These are phyloP conservation scores for Trichosanthes truncata DNA, from an alignment of 306 rosid genomes.

Conservation along the genomic window DNA sequence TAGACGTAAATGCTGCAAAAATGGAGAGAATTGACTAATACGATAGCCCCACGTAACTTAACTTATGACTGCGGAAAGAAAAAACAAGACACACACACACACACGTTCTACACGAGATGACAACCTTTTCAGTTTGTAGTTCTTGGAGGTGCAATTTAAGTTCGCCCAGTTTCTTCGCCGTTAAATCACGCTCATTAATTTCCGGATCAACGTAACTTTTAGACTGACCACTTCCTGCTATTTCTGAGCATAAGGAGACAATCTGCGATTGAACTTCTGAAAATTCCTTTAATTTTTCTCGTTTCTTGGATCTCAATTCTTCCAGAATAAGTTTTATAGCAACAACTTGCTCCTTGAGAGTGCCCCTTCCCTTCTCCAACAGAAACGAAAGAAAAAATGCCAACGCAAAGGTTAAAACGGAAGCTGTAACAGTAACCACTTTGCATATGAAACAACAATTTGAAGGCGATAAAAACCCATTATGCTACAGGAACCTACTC, in stretches of 20 bases:
- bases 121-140: conserved; percentile 78
- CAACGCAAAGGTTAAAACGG: neutral
- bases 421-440: neutral
- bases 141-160: conserved; percentile 67
- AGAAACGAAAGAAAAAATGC: conserved; percentile 16
- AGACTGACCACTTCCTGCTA: conserved; percentile 45
- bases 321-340: conserved; percentile 49
- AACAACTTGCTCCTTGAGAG: conserved; percentile 63
- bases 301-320: conserved; percentile 64
- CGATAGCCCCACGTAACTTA: neutral
- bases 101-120: neutral
- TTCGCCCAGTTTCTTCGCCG: conserved; percentile 54
- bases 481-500: conserved; percentile 26
- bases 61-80: neutral
- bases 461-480: neutral
- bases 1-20: conserved; percentile 53
- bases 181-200: conserved; percentile 36
- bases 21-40: neutral
- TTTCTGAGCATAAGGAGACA: conserved; percentile 49
- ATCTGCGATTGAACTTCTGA: conserved; percentile 52
- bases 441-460: neutral
- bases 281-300: conserved; percentile 46
- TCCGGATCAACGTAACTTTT: conserved; percentile 26
- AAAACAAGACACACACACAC: neutral
- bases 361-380: conserved; percentile 55